Evolutionary conservation across 192 early-diverging fungal genomes (phyloP).

Genomic region (Gigaspora rosea): DNA sequence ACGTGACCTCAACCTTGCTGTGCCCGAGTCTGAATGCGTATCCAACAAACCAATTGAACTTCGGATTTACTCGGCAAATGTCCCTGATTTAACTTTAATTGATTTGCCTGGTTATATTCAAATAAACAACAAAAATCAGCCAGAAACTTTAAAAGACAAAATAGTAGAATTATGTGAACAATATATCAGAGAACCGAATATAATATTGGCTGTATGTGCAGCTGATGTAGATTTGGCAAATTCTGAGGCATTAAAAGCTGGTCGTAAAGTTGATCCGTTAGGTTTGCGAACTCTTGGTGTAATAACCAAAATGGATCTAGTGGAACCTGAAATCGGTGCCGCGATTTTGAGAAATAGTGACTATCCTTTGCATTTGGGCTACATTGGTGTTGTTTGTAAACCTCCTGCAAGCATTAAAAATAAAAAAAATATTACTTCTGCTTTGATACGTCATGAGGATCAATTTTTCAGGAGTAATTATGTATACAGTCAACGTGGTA

Average conservation of each 20-base stretch:
- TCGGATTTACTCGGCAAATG: conserved; percentile 80
- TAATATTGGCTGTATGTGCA: conserved; percentile 81
- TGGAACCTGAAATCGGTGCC: conserved; percentile 76
- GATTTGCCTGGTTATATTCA: conserved; percentile 89
- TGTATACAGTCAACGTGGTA: conserved; percentile 61
- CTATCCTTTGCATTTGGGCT: conserved; percentile 92
- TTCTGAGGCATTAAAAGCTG: conserved; percentile 78
- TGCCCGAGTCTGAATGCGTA: conserved; percentile 89
- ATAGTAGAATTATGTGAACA: conserved; percentile 84
- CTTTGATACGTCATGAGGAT: conserved; percentile 58
- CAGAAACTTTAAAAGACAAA: conserved; percentile 71
- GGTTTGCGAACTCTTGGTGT: conserved; percentile 83
- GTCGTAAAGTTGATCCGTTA: conserved; percentile 76
- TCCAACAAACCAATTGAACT: conserved; percentile 83
- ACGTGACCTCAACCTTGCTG: conserved; percentile 92
- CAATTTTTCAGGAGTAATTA: conserved; percentile 55
- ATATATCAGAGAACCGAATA: conserved; percentile 79
- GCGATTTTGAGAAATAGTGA: conserved; percentile 86
- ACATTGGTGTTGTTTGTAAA: conserved; percentile 95
- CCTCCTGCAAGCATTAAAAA: conserved; percentile 43
- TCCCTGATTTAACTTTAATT: conserved; percentile 82
- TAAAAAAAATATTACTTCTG: conserved; percentile 51
- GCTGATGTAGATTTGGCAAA: conserved; percentile 88
- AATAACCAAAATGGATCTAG: conserved; percentile 86
- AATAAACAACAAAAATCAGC: conserved; percentile 81